Evolutionary conservation across 345 rosid genomes (phyloP).

Genomic region (Chamaenerion angustifolium): DNA sequence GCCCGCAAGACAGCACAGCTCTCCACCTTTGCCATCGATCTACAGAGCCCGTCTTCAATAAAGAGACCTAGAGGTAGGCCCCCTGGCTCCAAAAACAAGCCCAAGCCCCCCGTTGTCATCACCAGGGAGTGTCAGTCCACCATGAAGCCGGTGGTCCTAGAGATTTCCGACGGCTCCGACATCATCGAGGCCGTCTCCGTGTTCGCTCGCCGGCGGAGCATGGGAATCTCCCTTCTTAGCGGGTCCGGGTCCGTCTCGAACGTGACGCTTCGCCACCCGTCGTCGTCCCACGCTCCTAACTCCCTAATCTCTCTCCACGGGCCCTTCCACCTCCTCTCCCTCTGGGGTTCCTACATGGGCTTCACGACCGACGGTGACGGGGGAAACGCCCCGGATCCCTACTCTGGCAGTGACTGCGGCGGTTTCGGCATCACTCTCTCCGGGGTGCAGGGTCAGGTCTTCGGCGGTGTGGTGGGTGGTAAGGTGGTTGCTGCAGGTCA

Average conservation of each 20-base stretch:
- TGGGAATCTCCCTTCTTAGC: slow-evolving; percentile 21
- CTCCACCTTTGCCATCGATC: background rate
- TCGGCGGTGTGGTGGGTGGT: slow-evolving; percentile 42
- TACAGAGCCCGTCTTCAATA: background rate
- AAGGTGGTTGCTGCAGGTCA: slow-evolving; percentile 23
- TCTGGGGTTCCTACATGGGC: slow-evolving; percentile 27
- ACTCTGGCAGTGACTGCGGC: background rate
- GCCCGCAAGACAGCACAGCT: background rate
- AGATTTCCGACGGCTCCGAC: slow-evolving; percentile 40
- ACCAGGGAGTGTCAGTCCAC: slow-evolving; percentile 15
- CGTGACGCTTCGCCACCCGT: slow-evolving; percentile 33
- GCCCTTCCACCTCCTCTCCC: slow-evolving; percentile 28
- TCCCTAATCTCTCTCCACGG: slow-evolving; percentile 24
- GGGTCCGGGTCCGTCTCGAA: slow-evolving; percentile 32
- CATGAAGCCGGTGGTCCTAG: slow-evolving; percentile 32
- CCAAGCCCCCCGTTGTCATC: slow-evolving; percentile 33
- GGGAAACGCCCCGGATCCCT: background rate
- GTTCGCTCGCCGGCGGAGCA: slow-evolving; percentile 20
- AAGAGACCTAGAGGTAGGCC: slow-evolving; percentile 42
- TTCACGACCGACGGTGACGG: background rate
- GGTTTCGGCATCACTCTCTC: slow-evolving; percentile 33
- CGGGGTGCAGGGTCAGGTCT: slow-evolving; percentile 34
- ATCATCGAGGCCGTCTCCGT: slow-evolving; percentile 20
- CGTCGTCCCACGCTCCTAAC: slow-evolving; percentile 19
- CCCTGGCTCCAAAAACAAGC: slow-evolving; percentile 45